Evolutionary conservation across 2,329 filamentous ascomycete genomes (phyloP).

Genomic region (Ceratocystis alfenasii): DNA sequence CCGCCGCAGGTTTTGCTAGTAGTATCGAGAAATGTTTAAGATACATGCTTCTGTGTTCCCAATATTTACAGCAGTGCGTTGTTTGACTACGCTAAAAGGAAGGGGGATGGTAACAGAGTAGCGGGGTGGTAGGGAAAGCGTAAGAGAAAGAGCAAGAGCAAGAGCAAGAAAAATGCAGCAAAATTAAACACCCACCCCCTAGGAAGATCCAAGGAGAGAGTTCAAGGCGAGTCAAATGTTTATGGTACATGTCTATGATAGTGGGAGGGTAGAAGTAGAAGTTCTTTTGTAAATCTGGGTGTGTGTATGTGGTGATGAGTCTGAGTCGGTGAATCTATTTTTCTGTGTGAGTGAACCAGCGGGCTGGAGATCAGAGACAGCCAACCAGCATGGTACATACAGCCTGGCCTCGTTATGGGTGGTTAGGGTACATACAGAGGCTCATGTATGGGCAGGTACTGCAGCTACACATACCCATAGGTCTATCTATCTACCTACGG

Average conservation of each 20-base stretch:
- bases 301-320: too few species aligned
- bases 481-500: too few species aligned
- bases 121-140: neutral
- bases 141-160: too few species aligned
- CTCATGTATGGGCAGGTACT: neutral
- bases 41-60: conserved; percentile 20
- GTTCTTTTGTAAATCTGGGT: neutral
- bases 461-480: neutral
- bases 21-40: conserved; percentile 17
- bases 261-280: neutral
- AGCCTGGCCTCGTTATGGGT: neutral
- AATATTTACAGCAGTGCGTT: conserved; percentile 19
- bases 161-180: neutral
- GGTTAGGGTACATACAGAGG: neutral
- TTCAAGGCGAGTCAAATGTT: neutral
- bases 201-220: neutral
- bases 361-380: conserved; percentile 4
- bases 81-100: conserved; percentile 13
- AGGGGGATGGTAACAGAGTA: neutral
- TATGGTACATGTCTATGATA: conserved; percentile 3
- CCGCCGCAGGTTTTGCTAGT: neutral
- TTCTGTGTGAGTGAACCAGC: neutral
- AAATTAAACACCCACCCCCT: neutral
- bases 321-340: neutral
- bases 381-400: neutral